phyloP scores from a whole-genome alignment of 2,329 filamentous ascomycete genomes.

The Colletotrichum sp. region DNA sequence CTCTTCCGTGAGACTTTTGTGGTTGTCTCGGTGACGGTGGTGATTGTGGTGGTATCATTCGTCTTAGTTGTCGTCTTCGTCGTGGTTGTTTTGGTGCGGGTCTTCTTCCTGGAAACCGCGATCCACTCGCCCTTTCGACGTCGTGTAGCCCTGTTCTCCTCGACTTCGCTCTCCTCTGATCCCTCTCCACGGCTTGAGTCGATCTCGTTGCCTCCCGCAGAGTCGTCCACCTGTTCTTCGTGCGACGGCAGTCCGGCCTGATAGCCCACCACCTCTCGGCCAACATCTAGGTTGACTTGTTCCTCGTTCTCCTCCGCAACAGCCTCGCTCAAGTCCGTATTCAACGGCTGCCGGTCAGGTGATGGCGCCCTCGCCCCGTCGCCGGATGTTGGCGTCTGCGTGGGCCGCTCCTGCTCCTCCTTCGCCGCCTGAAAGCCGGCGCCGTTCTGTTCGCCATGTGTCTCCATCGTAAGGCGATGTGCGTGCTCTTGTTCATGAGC shows the following conservation, averaged over 20 bases:
- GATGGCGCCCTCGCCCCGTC: too few species aligned
- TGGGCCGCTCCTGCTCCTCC: neutral
- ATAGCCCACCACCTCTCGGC: too few species aligned
- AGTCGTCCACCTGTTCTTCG: neutral
- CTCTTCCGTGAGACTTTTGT: neutral
- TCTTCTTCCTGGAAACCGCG: neutral
- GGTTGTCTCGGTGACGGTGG: neutral
- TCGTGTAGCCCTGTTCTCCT: accelerated
- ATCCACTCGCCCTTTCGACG: neutral
- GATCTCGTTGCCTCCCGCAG: too few species aligned
- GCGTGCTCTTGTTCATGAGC: neutral
- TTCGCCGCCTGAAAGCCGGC: neutral
- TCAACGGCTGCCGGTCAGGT: too few species aligned
- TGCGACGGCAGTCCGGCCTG: neutral
- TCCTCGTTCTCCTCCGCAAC: too few species aligned
- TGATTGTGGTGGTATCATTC: neutral
- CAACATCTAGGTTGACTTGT: too few species aligned
- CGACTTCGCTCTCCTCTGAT: accelerated
- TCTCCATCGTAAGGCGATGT: neutral
- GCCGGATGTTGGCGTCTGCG: too few species aligned
- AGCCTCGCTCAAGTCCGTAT: too few species aligned
- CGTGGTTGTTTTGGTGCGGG: neutral
- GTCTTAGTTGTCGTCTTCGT: neutral
- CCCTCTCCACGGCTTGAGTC: accelerated
- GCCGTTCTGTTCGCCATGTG: neutral